A percentile compares a stretch with the other conserved stretches of the same genome.
phyloP scores from a whole-genome alignment of 768 basidiomycete species.

The Amanita molliuscula region DNA sequence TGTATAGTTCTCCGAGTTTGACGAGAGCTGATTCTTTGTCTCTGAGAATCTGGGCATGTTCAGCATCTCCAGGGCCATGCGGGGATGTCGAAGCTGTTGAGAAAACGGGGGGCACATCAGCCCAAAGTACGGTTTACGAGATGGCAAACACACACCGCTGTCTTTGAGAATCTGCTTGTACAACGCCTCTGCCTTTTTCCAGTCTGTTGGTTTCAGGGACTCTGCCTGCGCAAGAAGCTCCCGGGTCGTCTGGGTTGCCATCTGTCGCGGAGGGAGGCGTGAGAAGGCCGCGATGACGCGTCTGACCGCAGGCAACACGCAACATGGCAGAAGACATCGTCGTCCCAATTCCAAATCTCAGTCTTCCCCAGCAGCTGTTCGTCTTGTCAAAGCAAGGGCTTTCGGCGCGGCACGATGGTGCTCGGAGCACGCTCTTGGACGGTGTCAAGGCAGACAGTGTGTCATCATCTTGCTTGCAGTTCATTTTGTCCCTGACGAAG shows the following conservation, averaged over 20 bases:
- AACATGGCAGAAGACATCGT: slow-evolving; percentile 79
- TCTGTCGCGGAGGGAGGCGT: slow-evolving; percentile 8
- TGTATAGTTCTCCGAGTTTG: slow-evolving; percentile 78
- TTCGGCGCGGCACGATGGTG: slow-evolving; percentile 53
- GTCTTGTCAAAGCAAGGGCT: slow-evolving; percentile 56
- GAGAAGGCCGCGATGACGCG: slow-evolving; percentile 27
- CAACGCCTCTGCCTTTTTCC: slow-evolving; percentile 57
- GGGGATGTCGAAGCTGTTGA: background rate
- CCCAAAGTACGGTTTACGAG: background rate
- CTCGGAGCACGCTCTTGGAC: slow-evolving; percentile 52
- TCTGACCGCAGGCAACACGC: slow-evolving; percentile 13
- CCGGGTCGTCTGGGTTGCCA: slow-evolving; percentile 21
- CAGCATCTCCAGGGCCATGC: slow-evolving; percentile 22
- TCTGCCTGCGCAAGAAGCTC: slow-evolving; percentile 51
- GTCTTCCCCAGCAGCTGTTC: slow-evolving; percentile 72
- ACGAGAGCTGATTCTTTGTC: slow-evolving; percentile 82
- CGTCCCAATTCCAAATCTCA: slow-evolving; percentile 79
- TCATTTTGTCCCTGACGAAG: background rate
- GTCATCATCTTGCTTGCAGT: slow-evolving; percentile 18
- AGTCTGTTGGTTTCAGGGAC: slow-evolving; percentile 31
- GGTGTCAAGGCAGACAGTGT: slow-evolving; percentile 74
- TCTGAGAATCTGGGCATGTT: slow-evolving; percentile 49
- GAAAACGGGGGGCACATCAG: background rate
- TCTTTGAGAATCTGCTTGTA: slow-evolving; percentile 59
- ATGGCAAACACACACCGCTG: slow-evolving; percentile 17